These are phyloP conservation scores for Fusarium miscanthi DNA, from an alignment of 2,329 filamentous ascomycete genomes.

Conservation along the genomic window DNA sequence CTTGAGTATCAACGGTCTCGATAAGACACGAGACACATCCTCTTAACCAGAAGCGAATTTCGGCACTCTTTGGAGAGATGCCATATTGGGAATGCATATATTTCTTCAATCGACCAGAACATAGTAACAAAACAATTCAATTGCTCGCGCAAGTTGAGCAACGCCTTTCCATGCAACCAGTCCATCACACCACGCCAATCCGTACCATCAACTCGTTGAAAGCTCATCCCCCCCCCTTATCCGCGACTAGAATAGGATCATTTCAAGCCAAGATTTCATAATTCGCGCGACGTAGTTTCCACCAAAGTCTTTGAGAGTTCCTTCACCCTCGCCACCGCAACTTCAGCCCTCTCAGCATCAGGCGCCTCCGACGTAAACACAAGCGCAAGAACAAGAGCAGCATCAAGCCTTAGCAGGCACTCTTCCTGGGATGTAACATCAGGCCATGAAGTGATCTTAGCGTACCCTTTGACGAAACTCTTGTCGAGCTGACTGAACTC, in stretches of 20 bases:
- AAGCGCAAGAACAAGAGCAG: conserved; percentile 15
- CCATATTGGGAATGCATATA: too few relatives aligned
- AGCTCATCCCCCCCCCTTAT: too few relatives aligned
- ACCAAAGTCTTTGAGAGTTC: neutral
- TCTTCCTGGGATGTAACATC: rapidly evolving
- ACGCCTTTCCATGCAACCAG: neutral
- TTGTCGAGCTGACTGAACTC: conserved; percentile 4
- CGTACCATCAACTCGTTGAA: neutral
- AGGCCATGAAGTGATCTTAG: rapidly evolving
- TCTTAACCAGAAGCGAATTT: neutral
- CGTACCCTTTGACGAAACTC: neutral
- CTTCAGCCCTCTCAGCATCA: neutral
- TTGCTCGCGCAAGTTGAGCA: neutral
- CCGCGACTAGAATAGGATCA: too few relatives aligned
- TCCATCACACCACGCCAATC: neutral
- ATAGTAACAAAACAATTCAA: neutral
- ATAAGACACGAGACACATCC: neutral
- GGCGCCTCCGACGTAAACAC: conserved; percentile 5
- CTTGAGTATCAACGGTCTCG: too few relatives aligned
- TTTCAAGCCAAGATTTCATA: too few relatives aligned
- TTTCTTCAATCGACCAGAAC: too few relatives aligned
- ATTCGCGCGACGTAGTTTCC: neutral
- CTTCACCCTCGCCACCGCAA: neutral
- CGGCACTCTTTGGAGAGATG: too few relatives aligned
- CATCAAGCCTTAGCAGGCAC: neutral